Base-by-base conservation (phyloP, 2,329 filamentous ascomycete genomes). In the Dendryphion nanum region DNA sequence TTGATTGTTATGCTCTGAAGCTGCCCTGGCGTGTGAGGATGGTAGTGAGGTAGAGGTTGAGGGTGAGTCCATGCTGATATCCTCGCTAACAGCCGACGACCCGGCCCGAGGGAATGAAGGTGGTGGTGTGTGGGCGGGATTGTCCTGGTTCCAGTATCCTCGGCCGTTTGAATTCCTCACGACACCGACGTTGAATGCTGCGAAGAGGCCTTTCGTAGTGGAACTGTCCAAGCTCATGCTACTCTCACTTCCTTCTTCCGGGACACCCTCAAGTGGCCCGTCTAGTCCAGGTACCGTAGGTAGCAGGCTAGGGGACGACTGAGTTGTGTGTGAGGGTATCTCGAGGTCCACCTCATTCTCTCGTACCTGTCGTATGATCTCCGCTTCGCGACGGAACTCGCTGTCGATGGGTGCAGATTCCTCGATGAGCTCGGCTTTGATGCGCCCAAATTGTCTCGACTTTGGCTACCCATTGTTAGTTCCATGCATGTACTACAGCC, bases 361-460 rank as follows among this genome's bases (percentile, higher is more conserved):
- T 29, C 89, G 85, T 18, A 97, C 90, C 66, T 96, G 93, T 35
- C 89, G 86, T 46, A 98, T 89, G 4, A 97, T 93, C 66, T 97
- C 91, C 24, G 91, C 89, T 71, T 98, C 93, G 26, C 89, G 84
- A 36, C 86, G 83, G 40, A 89, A 82, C 64, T 98, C 93, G 29
- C 85, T 85, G 54, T 98, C 93, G 7, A 95, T 75, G 0, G 93
- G 93, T 0, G 89, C 82, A 13, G 81, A 79, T 69, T 98, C 93
- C 68, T 98, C 93, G 40, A 87, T 76, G 1, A 98, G 76, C 3
- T 89, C 89, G 6, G 91, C 93, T 44, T 87, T 82, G 50, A 98
- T 95, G 8, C 93, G 84, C 4, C 90, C 89, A 64, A 98, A 98
- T 0, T 85, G 89, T 69, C 95, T 95, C 1, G 91, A 93, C 73